Conservation (phyloP, 345 rosid species). For the Syzygium oleosum region DNA sequence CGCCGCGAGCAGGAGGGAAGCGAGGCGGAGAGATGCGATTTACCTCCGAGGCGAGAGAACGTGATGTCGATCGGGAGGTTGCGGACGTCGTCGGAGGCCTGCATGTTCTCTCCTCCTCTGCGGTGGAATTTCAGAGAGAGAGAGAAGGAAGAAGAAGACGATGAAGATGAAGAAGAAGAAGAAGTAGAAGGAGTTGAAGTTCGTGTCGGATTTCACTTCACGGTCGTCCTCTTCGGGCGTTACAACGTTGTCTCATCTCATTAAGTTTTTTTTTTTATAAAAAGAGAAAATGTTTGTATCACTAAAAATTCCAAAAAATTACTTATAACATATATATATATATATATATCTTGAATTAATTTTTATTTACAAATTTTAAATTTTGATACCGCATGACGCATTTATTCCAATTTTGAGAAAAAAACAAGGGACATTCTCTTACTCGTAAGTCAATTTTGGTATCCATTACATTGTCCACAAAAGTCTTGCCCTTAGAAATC, state of each 20-base stretch:
- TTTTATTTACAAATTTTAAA: too few species aligned
- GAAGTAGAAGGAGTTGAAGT: not conserved
- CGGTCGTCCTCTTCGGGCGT: not conserved
- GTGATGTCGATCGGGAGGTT: constrained; percentile 93
- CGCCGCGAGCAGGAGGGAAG: too few species aligned
- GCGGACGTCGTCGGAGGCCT: constrained; percentile 54
- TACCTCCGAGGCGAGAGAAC: constrained; percentile 93
- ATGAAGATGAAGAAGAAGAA: not conserved
- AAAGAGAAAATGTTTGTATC: not conserved
- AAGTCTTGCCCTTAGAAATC: not conserved
- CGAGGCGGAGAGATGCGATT: not conserved
- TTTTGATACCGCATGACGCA: not conserved
- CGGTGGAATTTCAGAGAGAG: not conserved
- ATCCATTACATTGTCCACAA: not conserved
- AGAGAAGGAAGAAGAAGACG: not conserved
- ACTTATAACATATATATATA: too few species aligned
- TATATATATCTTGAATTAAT: too few species aligned
- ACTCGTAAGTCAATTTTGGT: not conserved
- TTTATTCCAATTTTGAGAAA: not conserved
- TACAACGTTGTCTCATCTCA: not conserved
- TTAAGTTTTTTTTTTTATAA: too few species aligned
- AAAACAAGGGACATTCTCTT: not conserved
- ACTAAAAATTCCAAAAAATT: accelerated
- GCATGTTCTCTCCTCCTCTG: constrained; percentile 15
- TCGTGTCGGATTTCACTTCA: not conserved